Percentiles rank a stretch among this genome's conserved stretches.
phyloP scores from a whole-genome alignment of 1,139 yeast genomes.

The Geotrichum aggregatum region DNA sequence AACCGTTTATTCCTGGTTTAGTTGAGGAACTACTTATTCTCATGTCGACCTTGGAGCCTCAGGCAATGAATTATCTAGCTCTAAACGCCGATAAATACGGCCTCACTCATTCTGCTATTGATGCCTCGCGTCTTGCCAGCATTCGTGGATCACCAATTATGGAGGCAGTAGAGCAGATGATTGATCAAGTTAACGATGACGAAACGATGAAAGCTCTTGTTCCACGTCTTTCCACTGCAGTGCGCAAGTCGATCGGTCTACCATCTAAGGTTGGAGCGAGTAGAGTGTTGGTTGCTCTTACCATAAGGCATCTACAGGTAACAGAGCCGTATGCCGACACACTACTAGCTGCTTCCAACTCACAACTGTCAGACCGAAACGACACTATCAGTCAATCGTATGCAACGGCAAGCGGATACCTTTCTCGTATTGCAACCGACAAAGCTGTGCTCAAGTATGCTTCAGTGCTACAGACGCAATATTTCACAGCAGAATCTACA shows the following conservation, averaged over 20 bases:
- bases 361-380: constrained; percentile 66
- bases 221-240: constrained; percentile 44
- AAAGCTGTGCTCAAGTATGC: constrained; percentile 55
- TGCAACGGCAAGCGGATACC: constrained; percentile 77
- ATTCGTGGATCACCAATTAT: constrained; percentile 82
- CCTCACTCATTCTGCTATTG: constrained; percentile 64
- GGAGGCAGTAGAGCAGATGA: constrained; percentile 74
- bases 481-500: constrained; percentile 54
- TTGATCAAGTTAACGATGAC: constrained; percentile 45
- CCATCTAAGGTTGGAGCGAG: constrained; percentile 91
- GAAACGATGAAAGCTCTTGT: constrained; percentile 52
- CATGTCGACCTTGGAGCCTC: constrained; percentile 90
- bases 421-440: constrained; percentile 60
- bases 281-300: constrained; percentile 63
- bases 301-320: constrained; percentile 53
- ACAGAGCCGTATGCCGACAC: constrained; percentile 60
- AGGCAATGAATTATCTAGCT: constrained; percentile 76
- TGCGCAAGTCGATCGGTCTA: constrained; percentile 73
- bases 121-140: constrained; percentile 68
- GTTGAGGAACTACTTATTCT: constrained; percentile 64
- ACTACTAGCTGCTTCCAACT: constrained; percentile 53
- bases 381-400: constrained; percentile 69
- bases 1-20: constrained; percentile 64
- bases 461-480: constrained; percentile 48
- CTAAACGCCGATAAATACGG: constrained; percentile 88